phyloP scores from a whole-genome alignment of 164 flowering plant genomes.

The Vitis rupestris region DNA sequence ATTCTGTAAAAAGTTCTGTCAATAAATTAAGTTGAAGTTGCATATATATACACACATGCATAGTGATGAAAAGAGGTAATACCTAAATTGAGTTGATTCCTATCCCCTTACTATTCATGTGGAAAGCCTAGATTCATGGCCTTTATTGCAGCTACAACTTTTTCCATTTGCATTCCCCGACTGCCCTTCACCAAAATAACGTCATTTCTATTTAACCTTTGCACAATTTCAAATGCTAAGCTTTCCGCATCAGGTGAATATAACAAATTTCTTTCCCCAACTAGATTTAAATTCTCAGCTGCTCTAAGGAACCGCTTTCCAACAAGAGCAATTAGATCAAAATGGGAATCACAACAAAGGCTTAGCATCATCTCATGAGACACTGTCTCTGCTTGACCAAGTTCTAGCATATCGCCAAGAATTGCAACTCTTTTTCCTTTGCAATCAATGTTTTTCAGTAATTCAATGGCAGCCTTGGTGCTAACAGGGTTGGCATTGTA shows the following conservation, averaged over 20 bases:
- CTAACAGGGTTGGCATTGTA: slow-evolving; percentile 38
- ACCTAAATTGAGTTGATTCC: too few relatives aligned
- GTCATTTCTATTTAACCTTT: slow-evolving; percentile 17
- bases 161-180: slow-evolving; percentile 32
- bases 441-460: slow-evolving; percentile 27
- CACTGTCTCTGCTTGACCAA: slow-evolving; percentile 23
- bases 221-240: slow-evolving; percentile 18
- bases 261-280: slow-evolving; percentile 13
- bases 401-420: slow-evolving; percentile 42
- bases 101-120: neutral
- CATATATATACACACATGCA: too few relatives aligned
- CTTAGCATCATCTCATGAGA: slow-evolving; percentile 26
- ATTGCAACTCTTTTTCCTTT: slow-evolving; percentile 30
- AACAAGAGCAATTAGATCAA: slow-evolving; percentile 29
- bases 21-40: too few relatives aligned
- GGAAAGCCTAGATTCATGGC: neutral
- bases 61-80: neutral
- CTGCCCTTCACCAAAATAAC: slow-evolving; percentile 40
- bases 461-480: slow-evolving; percentile 27
- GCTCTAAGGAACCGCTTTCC: slow-evolving; percentile 27
- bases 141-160: slow-evolving; percentile 26
- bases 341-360: slow-evolving; percentile 16
- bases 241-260: slow-evolving; percentile 14
- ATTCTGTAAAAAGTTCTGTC: too few relatives aligned
- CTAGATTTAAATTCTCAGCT: slow-evolving; percentile 22